Base-by-base conservation (phyloP, 208 protist species). In the Trypanosoma melophagium region DNA sequence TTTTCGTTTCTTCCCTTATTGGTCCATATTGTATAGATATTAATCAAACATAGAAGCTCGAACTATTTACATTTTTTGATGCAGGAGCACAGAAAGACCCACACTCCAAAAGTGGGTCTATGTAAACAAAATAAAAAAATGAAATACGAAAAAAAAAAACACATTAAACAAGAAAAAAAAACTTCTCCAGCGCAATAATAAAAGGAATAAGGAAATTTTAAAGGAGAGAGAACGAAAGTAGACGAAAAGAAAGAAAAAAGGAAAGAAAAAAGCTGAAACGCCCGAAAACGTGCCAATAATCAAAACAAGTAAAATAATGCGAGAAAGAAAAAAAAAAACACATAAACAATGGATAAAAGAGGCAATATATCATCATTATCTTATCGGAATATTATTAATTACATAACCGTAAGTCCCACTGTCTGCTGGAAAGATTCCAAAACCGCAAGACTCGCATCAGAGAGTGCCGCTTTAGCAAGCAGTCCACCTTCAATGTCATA, bases 401-500 rank as follows among this genome's bases (percentile, higher is more conserved):
- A 35, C 28, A 35, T 35, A 35, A 7, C 41, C 9, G 16, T 58
- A 0, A 63, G 56, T 1, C 60, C 61, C 12, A 86, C 73, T 0
- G 80, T 76, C 54, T 84, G 74, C 25, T 81, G 83, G 69, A 83
- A 94, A 9, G 55, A 69, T 10, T 72, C 71, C 7, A 94, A 69
- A 14, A 90, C 63, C 1, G 49, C 66, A 2, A 79, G 56, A 56
- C 86, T 92, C 64, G 72, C 71, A 14, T 69, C 71, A 24, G 81
- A 75, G 2, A 95, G 74, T 8, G 78, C 50, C 7, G 72, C 42
- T 55, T 85, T 87, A 13, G 80, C 74, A 17, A 95, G 45, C 22
- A 95, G 61, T 4, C 83, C 24, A 2, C 90, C 90, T n/a, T 76
- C 75, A 51, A 90, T 66, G 1, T 76, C 80, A 13, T 75, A 73